Conservation (phyloP, 2,329 filamentous ascomycete species). For the Aspergillus quadricinctus region DNA sequence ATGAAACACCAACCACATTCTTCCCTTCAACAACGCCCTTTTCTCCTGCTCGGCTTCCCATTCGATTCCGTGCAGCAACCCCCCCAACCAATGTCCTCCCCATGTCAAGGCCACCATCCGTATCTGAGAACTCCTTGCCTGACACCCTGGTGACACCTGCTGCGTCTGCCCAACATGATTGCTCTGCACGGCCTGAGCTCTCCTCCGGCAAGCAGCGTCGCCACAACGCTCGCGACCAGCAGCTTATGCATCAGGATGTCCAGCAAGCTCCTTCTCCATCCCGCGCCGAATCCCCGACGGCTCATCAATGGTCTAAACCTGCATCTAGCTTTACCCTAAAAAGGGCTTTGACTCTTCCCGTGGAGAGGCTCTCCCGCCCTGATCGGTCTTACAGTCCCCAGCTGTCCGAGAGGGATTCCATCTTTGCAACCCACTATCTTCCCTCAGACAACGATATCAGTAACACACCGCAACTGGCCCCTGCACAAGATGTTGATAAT, state of each 20-base stretch:
- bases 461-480: conserved; percentile 32
- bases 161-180: conserved; percentile 37
- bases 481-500: conserved; percentile 26
- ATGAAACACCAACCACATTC: conserved; percentile 18
- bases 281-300: conserved; percentile 35
- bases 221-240: conserved; percentile 27
- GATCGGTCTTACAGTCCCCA: conserved; percentile 41
- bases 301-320: conserved; percentile 32
- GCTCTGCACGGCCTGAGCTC: conserved; percentile 23
- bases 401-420: conserved; percentile 59
- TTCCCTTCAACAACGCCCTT: conserved; percentile 8
- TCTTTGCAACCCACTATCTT: conserved; percentile 60
- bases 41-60: conserved; percentile 10
- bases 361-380: conserved; percentile 24
- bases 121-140: conserved; percentile 38
- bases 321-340: conserved; percentile 29
- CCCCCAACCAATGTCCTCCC: conserved; percentile 46
- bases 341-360: conserved; percentile 30
- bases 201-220: conserved; percentile 30
- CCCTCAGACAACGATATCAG: conserved; percentile 46
- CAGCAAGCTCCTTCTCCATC: conserved; percentile 28
- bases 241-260: conserved; percentile 25
- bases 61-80: conserved; percentile 20
- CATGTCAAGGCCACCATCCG: conserved; percentile 48
- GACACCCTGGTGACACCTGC: conserved; percentile 44